Evolutionary conservation across 2,329 filamentous ascomycete genomes (phyloP), one percentile per base, ranked within the genome.

Genomic region (Cephalotrichum gorgonifer): DNA sequence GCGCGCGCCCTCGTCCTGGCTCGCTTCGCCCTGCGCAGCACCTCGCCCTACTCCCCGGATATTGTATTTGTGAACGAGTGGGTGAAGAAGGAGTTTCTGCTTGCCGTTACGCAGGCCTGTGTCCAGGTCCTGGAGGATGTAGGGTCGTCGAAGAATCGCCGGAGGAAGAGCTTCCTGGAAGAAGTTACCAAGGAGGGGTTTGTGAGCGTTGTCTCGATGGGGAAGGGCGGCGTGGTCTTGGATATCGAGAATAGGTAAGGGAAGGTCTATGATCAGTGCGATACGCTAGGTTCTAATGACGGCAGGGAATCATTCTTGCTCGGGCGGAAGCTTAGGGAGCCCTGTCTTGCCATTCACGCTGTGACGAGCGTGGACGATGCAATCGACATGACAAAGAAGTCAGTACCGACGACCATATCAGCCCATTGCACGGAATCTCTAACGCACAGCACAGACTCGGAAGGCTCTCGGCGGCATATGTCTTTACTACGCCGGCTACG

Each of bases 51-150:
- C 56, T 74, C 78, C 0, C 81, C 81, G 0, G 79, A 84, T 55
- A 27, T 82, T 0, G 74, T 84, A 0, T 61, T 83, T 0, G 79
- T 85, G n/a, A 81, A 84, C 52, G 80, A 84, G 53, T 84, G 74
- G 51, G 66, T 71, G 3, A 75, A 76, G 62, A 68, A 73, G 49
- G 66, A 69, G 0, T 81, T 83, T 53, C 58, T 78, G 0, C 67
- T 73, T 43, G 71, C 73, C 0, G 67, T 72, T 23, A 58, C 61
- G 7, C 59, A 58, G 23, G 52, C 58, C 38, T 54, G 53, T 2
- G 55, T 61, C 39, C 54, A 57, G 9, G n/a, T 52, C 17, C 9
- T 43, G 6, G 26, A 44, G 26, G 38, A 47, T 4, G 35, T 9
- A 6, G 42, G 27, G 20, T 3, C 20, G 12, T 3, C 15, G 23